phyloP scores from a whole-genome alignment of 106 monocot genomes.

The Dendrobium nobile region DNA sequence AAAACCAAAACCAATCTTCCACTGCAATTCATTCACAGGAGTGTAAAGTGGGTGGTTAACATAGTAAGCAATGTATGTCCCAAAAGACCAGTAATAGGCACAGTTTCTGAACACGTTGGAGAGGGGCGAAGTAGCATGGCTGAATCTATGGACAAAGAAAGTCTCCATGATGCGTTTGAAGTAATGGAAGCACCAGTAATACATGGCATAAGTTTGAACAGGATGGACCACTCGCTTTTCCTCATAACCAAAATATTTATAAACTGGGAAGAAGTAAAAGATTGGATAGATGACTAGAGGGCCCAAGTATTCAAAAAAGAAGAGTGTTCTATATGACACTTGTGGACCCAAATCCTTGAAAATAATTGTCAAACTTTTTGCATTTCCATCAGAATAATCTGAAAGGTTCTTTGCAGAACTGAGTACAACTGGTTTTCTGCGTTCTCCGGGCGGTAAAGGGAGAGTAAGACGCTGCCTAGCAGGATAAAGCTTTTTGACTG shows the following conservation, averaged over 20 bases:
- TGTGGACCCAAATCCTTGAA: conserved; percentile 88
- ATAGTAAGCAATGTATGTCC: conserved; percentile 80
- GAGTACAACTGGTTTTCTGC: conserved; percentile 54
- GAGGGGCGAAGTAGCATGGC: conserved; percentile 92
- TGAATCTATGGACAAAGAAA: conserved; percentile 92
- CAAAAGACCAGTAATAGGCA: conserved; percentile 90
- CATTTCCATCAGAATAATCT: conserved; percentile 63
- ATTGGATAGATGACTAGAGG: conserved; percentile 83
- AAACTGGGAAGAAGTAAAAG: conserved; percentile 81
- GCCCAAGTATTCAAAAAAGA: conserved; percentile 92
- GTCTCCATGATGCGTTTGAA: conserved; percentile 89
- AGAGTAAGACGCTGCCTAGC: conserved; percentile 86
- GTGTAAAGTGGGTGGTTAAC: conserved; percentile 84
- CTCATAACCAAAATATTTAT: conserved; percentile 82
- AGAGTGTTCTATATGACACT: conserved; percentile 77
- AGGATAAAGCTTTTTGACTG: conserved; percentile 86
- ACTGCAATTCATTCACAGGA: conserved; percentile 62
- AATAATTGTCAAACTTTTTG: conserved; percentile 50
- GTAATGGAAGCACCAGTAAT: conserved; percentile 96
- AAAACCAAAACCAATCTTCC: conserved; percentile 80
- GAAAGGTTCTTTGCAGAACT: conserved; percentile 42
- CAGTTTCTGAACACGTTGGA: conserved; percentile 95
- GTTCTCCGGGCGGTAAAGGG: conserved; percentile 40
- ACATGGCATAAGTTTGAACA: conserved; percentile 82
- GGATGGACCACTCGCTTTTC: conserved; percentile 55